A percentile compares a stretch with the other conserved stretches of the same genome.
phyloP scores from a whole-genome alignment of 345 rosid genomes.

The Atalantia buxifolia region DNA sequence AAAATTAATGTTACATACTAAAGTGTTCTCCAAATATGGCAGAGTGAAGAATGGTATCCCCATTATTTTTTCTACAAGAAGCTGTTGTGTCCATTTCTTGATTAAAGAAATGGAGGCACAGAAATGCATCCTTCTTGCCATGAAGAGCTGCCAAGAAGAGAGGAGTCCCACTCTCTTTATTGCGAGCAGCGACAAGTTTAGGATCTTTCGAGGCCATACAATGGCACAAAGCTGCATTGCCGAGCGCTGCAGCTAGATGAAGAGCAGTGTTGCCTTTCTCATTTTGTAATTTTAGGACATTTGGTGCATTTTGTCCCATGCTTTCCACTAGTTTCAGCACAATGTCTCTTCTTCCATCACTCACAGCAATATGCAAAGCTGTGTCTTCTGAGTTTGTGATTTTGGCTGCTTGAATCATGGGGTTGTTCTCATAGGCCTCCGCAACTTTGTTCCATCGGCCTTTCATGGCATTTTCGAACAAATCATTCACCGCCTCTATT shows the following conservation, averaged over 20 bases:
- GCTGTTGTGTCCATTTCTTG: background rate
- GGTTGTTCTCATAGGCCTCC: background rate
- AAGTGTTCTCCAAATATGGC: slow-evolving; percentile 22
- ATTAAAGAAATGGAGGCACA: slow-evolving; percentile 17
- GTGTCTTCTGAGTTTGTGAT: slow-evolving; percentile 37
- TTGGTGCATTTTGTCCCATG: background rate
- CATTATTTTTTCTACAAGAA: background rate
- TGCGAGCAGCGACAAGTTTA: slow-evolving; percentile 12
- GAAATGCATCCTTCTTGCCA: slow-evolving; percentile 7
- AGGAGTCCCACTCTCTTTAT: slow-evolving; percentile 35
- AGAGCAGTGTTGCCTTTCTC: slow-evolving; percentile 35
- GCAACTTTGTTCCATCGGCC: slow-evolving; percentile 36
- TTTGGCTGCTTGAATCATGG: background rate
- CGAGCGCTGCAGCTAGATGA: slow-evolving; percentile 37
- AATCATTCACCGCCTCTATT: slow-evolving; percentile 7
- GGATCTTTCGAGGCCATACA: slow-evolving; percentile 10
- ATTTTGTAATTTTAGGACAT: slow-evolving; percentile 11
- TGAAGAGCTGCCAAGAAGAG: slow-evolving; percentile 32
- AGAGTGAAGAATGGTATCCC: slow-evolving; percentile 29
- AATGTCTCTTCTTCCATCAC: slow-evolving; percentile 18
- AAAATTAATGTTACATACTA: slow-evolving; percentile 8
- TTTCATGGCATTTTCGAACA: slow-evolving; percentile 34
- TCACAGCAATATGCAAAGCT: slow-evolving; percentile 32
- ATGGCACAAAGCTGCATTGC: slow-evolving; percentile 30
- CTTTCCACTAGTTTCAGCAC: slow-evolving; percentile 19